These are phyloP conservation scores for Millerozyma miso DNA, from an alignment of 805 yeast genomes.

Conservation along the genomic window DNA sequence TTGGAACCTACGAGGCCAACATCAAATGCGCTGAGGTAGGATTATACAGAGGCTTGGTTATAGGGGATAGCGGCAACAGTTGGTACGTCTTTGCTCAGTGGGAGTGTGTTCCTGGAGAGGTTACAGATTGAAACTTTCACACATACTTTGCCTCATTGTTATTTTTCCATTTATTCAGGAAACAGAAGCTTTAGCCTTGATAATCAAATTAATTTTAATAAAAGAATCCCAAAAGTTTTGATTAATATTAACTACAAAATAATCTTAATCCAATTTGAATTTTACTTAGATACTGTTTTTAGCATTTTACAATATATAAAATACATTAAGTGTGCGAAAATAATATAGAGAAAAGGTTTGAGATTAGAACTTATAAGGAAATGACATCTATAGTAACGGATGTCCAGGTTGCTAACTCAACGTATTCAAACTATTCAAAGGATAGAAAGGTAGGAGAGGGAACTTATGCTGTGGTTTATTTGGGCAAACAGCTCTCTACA, in stretches of 20 bases:
- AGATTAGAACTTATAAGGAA: not conserved
- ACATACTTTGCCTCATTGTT: too few relatives aligned
- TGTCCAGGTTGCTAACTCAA: not conserved
- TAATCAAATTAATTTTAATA: too few relatives aligned
- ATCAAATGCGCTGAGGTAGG: slow-evolving; percentile 70
- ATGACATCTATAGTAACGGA: not conserved
- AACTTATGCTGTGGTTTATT: slow-evolving; percentile 93
- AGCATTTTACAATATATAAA: not conserved
- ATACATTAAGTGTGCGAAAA: not conserved
- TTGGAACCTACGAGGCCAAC: slow-evolving; percentile 57
- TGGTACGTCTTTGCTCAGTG: slow-evolving; percentile 94
- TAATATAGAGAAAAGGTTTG: not conserved
- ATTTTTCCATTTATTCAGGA: too few relatives aligned
- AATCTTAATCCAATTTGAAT: too few relatives aligned
- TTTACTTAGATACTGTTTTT: not conserved
- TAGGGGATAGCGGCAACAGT: slow-evolving; percentile 69
- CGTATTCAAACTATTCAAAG: slow-evolving; percentile 25
- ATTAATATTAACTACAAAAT: too few relatives aligned
- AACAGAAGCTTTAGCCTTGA: too few relatives aligned
- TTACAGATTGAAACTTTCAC: slow-evolving; percentile 4
- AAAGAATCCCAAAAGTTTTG: too few relatives aligned
- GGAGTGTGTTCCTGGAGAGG: slow-evolving; percentile 47
- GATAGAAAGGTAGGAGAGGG: slow-evolving; percentile 97
- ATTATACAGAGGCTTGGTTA: slow-evolving; percentile 75
- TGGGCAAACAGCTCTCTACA: slow-evolving; percentile 62